Base-by-base conservation (phyloP, 306 rosid species). In the Cyclanthera cordifolia region DNA sequence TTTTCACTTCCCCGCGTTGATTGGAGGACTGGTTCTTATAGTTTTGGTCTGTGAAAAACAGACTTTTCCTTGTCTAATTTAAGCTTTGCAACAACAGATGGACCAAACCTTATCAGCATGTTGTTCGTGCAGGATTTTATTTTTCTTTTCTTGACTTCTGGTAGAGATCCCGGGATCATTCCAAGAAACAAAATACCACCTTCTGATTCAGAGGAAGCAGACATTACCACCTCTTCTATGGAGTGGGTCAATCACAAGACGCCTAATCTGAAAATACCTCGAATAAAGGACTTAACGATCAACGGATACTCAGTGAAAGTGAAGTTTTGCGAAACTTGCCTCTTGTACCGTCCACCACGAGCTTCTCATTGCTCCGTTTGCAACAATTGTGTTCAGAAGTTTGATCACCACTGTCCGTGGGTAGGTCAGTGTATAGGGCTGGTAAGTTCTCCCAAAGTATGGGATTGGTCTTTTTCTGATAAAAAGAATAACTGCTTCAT, bases 371-470 rank as follows among this genome's bases (percentile, higher is more conserved):
- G 97, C 63, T 89, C 97, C 3, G 79, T 92, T 41, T 92, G 97
- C 83, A 89, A 92, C 75, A 92, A 92, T 60, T 92, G 97, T 72
- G 97, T 92, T 51, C 91, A 87, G 65, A 92, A 92, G 78, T 89
- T 92, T 52, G 97, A 92, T 84, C 97, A 92, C 74, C 97, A 92
- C 58, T 92, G 96, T 79, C 97, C 96, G 16, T 89, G 97, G 97
- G 96, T 92, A 71, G 97, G 97, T 69, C 96, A 92, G 73, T 92
- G 97, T 65, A 89, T 92, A 82, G 97, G 89, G 75, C 60, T 76
- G 66, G 97, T 92, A 78, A 86, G 90, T 80, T 76, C 41, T 34
- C 41, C 41, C 9, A 27, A 27, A 27, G 30, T 27, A 27, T 27
- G 30, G 30, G 30, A 27, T 27, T 27, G 30, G 3, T 27, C 30